Base-by-base conservation (phyloP, 352 stramenopile genomes). In the Globisporangium polare region DNA sequence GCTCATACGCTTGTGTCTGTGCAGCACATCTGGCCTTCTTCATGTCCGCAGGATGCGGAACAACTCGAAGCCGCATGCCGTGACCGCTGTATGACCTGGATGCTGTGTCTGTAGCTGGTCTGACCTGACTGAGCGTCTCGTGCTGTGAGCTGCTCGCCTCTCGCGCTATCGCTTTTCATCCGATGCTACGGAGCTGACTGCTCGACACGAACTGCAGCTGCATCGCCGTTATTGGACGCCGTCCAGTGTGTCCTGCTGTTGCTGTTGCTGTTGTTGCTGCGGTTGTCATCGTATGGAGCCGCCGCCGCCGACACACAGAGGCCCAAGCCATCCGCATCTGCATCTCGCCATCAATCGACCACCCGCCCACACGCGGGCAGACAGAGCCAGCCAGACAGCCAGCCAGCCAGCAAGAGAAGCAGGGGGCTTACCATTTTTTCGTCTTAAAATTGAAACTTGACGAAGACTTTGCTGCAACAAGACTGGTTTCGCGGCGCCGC, bases 401-500 rank as follows among this genome's bases (percentile, higher is more conserved):
- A 22, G 33, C 15, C 39, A 20, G 39, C 15, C 17, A 20, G 17
- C 41, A 10, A 46, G 47, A 52, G 58, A 63, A 17, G 49, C 31
- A 64, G 55, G 59, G n/a, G 51, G 80, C 83, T 67, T 89, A 92
- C 83, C 83, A 92, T 92, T 78, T 88, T 92, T 83, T 72, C 81
- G 74, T 80, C 79, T 89, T 88, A 84, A 84, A 88, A 88, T 86
- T 86, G 76, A 86, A 88, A 88, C 76, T 90, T 92, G 79, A 83
- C 83, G 75, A 74, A 88, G 80, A 84, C 79, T 71, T 70, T 69
- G 78, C 76, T 75, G 79, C 79, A 91, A 88, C 78, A 80, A 82
- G 79, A 91, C 74, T 88, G 78, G 67, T 59, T 69, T 65, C 65
- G 50, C 27, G 41, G 46, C n/a, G 49, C 15, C 22, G 39, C 24